These are phyloP conservation scores for Phytopythium ostracodes DNA, from an alignment of 352 stramenopile genomes.

Conservation along the genomic window DNA sequence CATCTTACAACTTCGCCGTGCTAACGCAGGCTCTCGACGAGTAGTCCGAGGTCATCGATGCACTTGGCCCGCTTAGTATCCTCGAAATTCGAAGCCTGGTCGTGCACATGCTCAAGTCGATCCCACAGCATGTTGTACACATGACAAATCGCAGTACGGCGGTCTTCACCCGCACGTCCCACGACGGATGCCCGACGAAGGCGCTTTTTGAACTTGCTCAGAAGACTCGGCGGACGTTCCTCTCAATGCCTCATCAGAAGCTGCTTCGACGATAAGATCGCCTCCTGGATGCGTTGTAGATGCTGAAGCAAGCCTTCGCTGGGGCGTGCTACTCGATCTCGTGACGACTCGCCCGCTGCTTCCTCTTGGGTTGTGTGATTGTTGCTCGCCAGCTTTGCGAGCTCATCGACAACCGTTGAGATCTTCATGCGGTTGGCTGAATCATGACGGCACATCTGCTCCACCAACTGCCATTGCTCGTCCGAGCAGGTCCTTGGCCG, in stretches of 20 bases:
- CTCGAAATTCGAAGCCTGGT: not conserved
- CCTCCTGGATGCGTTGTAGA: too few relatives aligned
- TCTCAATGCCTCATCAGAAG: too few relatives aligned
- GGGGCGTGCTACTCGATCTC: too few relatives aligned
- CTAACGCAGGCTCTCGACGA: not conserved
- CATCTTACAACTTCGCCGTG: not conserved
- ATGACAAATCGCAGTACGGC: too few relatives aligned
- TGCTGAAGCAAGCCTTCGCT: too few relatives aligned
- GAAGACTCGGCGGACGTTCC: not conserved
- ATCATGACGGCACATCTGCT: conserved; percentile 6
- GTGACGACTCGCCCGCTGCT: not conserved
- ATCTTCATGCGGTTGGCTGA: conserved; percentile 3
- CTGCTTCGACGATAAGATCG: too few relatives aligned
- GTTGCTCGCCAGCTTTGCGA: conserved; percentile 3
- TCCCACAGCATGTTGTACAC: not conserved
- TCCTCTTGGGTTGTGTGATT: too few relatives aligned
- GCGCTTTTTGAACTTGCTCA: not conserved
- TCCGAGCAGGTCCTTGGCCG: not conserved
- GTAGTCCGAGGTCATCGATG: not conserved
- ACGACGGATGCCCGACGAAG: not conserved
- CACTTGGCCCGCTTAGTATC: too few relatives aligned
- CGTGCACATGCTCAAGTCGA: not conserved
- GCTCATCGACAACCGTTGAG: not conserved
- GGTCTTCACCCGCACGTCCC: not conserved
- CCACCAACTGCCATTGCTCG: not conserved